phyloP scores from a whole-genome alignment of 192 early-diverging fungal species.

The Powellomyces hirtus region DNA sequence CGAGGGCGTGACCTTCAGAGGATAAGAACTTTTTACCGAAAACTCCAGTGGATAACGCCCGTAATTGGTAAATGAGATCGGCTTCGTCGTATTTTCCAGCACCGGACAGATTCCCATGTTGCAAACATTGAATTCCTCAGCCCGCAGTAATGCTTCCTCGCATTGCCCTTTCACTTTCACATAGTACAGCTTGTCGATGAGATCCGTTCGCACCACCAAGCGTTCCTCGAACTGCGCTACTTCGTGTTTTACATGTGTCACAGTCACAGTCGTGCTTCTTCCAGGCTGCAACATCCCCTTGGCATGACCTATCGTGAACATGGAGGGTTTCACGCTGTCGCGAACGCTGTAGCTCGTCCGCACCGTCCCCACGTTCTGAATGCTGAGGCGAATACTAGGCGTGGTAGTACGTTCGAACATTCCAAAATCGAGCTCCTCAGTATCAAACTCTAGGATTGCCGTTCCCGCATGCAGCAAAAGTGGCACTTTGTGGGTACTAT shows the following conservation, averaged over 20 bases:
- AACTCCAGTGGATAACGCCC: constrained; percentile 54
- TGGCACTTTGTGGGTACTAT: constrained; percentile 56
- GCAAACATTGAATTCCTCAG: constrained; percentile 57
- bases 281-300: constrained; percentile 51
- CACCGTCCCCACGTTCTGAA: constrained; percentile 56
- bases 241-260: constrained; percentile 50
- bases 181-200: constrained; percentile 53
- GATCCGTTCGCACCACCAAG: constrained; percentile 51
- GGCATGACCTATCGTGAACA: constrained; percentile 48
- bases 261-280: constrained; percentile 34
- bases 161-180: constrained; percentile 53
- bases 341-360: constrained; percentile 50
- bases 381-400: constrained; percentile 40
- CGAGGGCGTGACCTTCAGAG: constrained; percentile 50
- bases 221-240: constrained; percentile 51
- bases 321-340: constrained; percentile 48
- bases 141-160: constrained; percentile 58
- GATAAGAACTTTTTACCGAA: constrained; percentile 49
- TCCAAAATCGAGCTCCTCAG: constrained; percentile 53
- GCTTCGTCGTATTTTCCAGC: constrained; percentile 48
- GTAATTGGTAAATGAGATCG: constrained; percentile 52
- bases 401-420: constrained; percentile 59
- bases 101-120: constrained; percentile 63
- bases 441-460: constrained; percentile 50
- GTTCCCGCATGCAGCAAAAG: constrained; percentile 56